Evolutionary conservation across 2,329 filamentous ascomycete species (phyloP), one percentile per base, ranked within the genome.

Genomic region (Thelonectria olida): DNA sequence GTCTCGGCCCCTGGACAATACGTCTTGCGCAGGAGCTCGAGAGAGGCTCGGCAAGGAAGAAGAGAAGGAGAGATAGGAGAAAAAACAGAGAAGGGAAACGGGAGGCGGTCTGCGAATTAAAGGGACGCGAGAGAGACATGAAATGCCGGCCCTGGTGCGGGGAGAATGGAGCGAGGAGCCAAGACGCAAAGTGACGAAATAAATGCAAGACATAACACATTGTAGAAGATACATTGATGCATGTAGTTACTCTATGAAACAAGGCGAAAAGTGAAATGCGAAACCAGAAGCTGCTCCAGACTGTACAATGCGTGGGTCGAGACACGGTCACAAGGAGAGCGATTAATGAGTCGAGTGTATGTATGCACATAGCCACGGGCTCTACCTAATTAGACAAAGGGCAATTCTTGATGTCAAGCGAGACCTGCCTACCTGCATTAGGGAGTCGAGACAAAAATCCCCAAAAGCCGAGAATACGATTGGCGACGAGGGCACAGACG

Each of bases 151-250:
- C 51, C 44, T 10, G 23, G 41, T 41, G 38, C 31, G 58, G 9
- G 52, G 51, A 54, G 54, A 19, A 38, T 48, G 58, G 56, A 61
- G 44, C 42, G 51, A 47, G 51, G 51, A 45, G 41, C n/a, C n/a
- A 22, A 9, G 38, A 42, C 8, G 17, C 39, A 54, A 34, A 31
- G 51, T 44, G 41, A 54, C 41, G 28, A 25, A 36, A 44, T 27
- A 47, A 36, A 41, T 42, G n/a, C n/a, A n/a, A 54, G 19, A 31
- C 51, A 17, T 15, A 12, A 44, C 36, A 8, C 5, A 12, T 17
- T n/a, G 5, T 53, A 38, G 28, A 44, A 31, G 51, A 39, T 54
- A 54, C 51, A 44, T 44, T 31, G 39, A 27, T 13, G 25, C 39
- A n/a, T 44, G 51, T 54, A 54, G 38, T 28, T 15, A 4, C 13